A percentile compares a stretch with the other conserved stretches of the same genome.
Conservation (phyloP, 1,284 basidiomycete species). For the Moesziomyces aphidis region DNA sequence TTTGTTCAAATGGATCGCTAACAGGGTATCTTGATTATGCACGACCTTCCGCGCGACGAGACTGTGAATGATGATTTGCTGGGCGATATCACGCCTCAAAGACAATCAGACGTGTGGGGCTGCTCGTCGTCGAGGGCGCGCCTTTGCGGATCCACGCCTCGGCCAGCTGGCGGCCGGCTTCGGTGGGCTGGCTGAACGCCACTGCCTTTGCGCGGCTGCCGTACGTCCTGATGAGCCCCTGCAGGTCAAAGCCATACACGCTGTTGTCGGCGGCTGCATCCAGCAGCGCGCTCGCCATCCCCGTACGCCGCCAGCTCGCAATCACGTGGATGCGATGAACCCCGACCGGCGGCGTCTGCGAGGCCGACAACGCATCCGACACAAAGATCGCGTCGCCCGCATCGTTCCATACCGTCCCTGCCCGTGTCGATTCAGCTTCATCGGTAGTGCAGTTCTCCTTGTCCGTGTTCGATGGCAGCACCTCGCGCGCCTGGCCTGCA, state of each 20-base stretch:
- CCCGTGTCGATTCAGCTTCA: conserved; percentile 2
- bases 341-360: conserved; percentile 49
- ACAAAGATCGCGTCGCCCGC: conserved; percentile 51
- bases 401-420: conserved; percentile 34
- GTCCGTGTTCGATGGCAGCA: conserved; percentile 25
- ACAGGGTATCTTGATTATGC: not conserved
- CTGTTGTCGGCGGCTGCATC: conserved; percentile 53
- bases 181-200: conserved; percentile 63
- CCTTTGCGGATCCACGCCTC: conserved; percentile 51
- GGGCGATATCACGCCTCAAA: conserved; percentile 27
- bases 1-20: too few species aligned
- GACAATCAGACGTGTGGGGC: conserved; percentile 25
- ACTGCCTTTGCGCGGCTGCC: conserved; percentile 46
- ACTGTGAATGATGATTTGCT: too few species aligned
- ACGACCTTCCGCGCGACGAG: not conserved
- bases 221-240: conserved; percentile 22
- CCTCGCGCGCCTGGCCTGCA: conserved; percentile 42
- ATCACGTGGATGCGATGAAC: conserved; percentile 60
- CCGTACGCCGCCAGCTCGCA: conserved; percentile 43
- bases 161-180: conserved; percentile 52
- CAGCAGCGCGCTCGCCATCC: conserved; percentile 48
- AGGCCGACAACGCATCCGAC: conserved; percentile 36
- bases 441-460: conserved; percentile 29
- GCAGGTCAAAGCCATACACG: conserved; percentile 51
- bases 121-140: not conserved